Percentiles rank a stretch among this genome's conserved stretches.
These are phyloP conservation scores for Penicillium bovifimosum DNA, from an alignment of 495 filamentous ascomycete genomes.

Conservation along the genomic window DNA sequence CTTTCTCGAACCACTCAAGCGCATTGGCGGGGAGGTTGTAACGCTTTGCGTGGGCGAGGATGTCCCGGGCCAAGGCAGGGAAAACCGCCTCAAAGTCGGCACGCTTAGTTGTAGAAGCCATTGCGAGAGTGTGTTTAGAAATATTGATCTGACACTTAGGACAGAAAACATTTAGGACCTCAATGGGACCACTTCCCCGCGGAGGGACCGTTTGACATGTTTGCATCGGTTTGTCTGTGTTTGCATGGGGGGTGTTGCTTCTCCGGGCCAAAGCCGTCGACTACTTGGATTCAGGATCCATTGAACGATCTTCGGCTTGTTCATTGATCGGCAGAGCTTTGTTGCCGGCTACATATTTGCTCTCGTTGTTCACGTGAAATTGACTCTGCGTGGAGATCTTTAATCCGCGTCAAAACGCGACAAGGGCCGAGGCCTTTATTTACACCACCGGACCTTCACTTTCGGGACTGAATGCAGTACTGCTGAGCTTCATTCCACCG, in stretches of 20 bases:
- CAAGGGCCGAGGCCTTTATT: background rate
- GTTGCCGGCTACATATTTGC: background rate
- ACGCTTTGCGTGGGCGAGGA: constrained; percentile 65
- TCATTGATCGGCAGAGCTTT: no score
- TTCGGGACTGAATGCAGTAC: background rate
- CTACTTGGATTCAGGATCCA: constrained; percentile 1
- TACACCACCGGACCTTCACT: background rate
- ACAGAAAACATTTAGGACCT: background rate
- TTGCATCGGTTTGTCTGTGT: constrained; percentile 12
- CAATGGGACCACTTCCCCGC: constrained; percentile 10
- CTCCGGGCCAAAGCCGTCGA: background rate
- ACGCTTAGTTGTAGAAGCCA: constrained; percentile 63
- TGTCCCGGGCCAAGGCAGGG: constrained; percentile 68
- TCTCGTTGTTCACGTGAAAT: no score
- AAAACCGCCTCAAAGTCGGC: constrained; percentile 87
- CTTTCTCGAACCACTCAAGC: constrained; percentile 82
- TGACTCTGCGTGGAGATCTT: background rate
- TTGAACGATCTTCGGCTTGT: background rate
- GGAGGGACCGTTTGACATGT: constrained; percentile 23
- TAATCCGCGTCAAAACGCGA: background rate
- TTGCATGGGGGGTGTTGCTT: background rate
- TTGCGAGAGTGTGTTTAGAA: constrained; percentile 26
- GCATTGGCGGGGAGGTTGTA: constrained; percentile 80
- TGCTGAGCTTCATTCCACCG: background rate
- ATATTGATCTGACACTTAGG: background rate